A percentile compares a stretch with the other conserved stretches of the same genome.
phyloP scores from a whole-genome alignment of 257 asterid species.

The Fraxinus anomala region DNA sequence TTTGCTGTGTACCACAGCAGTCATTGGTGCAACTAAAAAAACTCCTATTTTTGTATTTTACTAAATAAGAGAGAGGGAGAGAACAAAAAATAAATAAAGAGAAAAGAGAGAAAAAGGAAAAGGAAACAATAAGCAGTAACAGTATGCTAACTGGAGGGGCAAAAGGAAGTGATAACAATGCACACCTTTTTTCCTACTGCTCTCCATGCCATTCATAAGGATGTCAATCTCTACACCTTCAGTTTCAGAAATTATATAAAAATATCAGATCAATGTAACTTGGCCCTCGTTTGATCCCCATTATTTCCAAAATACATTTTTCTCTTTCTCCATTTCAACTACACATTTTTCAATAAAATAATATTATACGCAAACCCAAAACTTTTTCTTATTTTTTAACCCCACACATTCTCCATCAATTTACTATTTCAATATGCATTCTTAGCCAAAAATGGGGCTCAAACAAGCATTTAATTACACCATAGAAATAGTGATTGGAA shows the following conservation, averaged over 20 bases:
- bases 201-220: constrained; percentile 76
- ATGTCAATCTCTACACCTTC: constrained; percentile 31
- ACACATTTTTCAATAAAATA: too few relatives aligned
- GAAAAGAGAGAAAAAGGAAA: neutral
- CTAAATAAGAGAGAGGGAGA: neutral
- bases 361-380: too few relatives aligned
- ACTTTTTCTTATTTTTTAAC: too few relatives aligned
- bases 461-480: neutral
- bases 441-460: too few relatives aligned
- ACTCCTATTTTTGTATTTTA: neutral
- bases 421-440: too few relatives aligned
- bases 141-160: neutral
- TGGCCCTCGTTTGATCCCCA: too few relatives aligned
- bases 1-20: neutral
- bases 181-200: constrained; percentile 63
- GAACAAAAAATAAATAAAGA: neutral
- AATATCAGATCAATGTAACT: neutral
- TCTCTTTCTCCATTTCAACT: too few relatives aligned
- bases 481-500: neutral
- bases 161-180: neutral
- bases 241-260: constrained; percentile 8
- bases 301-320: too few relatives aligned
- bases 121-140: neutral
- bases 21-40: neutral
- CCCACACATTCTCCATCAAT: too few relatives aligned